Evolutionary conservation across 1,284 basidiomycete species (phyloP).

Genomic region (Fomes fomentarius): DNA sequence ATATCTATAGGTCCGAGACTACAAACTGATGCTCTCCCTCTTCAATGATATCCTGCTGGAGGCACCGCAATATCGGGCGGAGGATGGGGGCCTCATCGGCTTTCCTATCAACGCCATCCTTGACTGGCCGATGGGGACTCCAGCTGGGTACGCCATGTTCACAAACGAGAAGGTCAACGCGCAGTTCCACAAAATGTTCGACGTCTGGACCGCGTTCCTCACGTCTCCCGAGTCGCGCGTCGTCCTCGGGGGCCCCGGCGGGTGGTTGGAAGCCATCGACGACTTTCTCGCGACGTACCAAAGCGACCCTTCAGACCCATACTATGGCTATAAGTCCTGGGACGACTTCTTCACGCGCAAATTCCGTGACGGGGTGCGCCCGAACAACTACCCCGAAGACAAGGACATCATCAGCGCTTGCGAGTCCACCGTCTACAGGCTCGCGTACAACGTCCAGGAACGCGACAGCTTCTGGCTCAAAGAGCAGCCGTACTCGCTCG

Average conservation of each 20-base stretch:
- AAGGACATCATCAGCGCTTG: conserved; percentile 43
- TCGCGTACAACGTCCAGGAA: conserved; percentile 35
- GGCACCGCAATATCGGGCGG: conserved; percentile 43
- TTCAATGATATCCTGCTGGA: conserved; percentile 46
- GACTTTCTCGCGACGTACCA: conserved; percentile 41
- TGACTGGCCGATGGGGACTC: conserved; percentile 52
- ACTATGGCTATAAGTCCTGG: conserved; percentile 53
- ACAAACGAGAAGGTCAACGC: conserved; percentile 46
- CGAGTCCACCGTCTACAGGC: conserved; percentile 47
- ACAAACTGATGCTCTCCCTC: conserved; percentile 45
- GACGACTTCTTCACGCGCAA: conserved; percentile 57
- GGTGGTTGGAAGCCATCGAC: no score
- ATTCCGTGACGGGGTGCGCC: conserved; percentile 43
- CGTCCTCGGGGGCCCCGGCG: no score
- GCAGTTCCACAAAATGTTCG: conserved; percentile 43
- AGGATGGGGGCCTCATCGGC: conserved; percentile 39
- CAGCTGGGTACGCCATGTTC: conserved; percentile 48
- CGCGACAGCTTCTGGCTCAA: conserved; percentile 52
- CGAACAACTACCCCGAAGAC: conserved; percentile 18
- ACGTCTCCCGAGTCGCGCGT: conserved; percentile 42
- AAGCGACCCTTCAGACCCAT: conserved; percentile 40
- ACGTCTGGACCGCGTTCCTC: conserved; percentile 52
- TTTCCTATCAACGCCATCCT: conserved; percentile 50
- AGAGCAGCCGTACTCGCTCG: conserved; percentile 45
- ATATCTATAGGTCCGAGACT: conserved; percentile 41